A percentile compares a stretch with the other conserved stretches of the same genome.
Evolutionary conservation across 495 filamentous ascomycete genomes (phyloP).

Genomic region (Rusavskia elegans): DNA sequence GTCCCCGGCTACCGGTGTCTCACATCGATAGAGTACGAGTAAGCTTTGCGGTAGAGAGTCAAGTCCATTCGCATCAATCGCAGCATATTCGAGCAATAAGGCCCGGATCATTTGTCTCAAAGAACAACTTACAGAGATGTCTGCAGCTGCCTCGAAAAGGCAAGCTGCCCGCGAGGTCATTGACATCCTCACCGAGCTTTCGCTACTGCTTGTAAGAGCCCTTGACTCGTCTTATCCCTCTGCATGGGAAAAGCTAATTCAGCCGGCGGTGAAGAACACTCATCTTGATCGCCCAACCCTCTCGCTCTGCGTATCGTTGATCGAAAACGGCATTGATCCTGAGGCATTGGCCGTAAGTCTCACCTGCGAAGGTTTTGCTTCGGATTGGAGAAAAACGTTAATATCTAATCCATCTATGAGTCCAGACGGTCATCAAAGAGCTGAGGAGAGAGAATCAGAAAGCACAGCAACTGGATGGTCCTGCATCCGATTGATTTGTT

Average conservation of each 20-base stretch:
- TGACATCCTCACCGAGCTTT: slow-evolving; percentile 90
- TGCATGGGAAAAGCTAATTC: not conserved
- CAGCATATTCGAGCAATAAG: too few species aligned
- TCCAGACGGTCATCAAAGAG: slow-evolving; percentile 56
- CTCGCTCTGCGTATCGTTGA: slow-evolving; percentile 85
- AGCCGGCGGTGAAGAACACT: slow-evolving; percentile 50
- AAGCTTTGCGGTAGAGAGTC: too few species aligned
- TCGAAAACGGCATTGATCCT: slow-evolving; percentile 94
- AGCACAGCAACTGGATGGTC: slow-evolving; percentile 1
- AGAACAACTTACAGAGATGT: not conserved
- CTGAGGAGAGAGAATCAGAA: slow-evolving; percentile 41
- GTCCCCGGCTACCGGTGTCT: too few species aligned
- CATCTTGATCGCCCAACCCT: slow-evolving; percentile 78
- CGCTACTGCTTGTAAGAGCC: slow-evolving; percentile 56
- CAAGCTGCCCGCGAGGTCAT: slow-evolving; percentile 89
- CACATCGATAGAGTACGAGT: too few species aligned
- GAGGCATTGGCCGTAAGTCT: slow-evolving; percentile 72
- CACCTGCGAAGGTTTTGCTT: not conserved
- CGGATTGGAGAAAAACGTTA: too few species aligned
- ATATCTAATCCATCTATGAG: too few species aligned
- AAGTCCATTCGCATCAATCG: too few species aligned
- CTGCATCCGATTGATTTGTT: too few species aligned
- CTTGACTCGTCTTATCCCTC: slow-evolving; percentile 5
- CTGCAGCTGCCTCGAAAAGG: slow-evolving; percentile 45
- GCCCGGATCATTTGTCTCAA: too few species aligned